Percentiles rank a stretch among this genome's conserved stretches.
These are phyloP conservation scores for Sarcocystis neurona DNA, from an alignment of 169 alveolate genomes.

Conservation along the genomic window DNA sequence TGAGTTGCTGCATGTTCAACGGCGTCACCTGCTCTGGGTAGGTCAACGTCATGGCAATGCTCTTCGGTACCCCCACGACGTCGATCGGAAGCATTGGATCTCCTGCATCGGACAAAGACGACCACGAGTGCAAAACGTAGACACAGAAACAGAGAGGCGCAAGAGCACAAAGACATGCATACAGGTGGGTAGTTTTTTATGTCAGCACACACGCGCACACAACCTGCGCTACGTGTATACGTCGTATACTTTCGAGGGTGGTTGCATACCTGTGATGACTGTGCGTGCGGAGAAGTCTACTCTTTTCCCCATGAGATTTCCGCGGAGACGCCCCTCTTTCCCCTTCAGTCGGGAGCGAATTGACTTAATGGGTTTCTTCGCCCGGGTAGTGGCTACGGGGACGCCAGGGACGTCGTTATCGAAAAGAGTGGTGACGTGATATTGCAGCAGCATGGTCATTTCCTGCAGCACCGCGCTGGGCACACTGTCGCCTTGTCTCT, in stretches of 20 bases:
- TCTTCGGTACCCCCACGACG: constrained; percentile 96
- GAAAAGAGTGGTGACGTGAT: constrained; percentile 95
- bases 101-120: constrained; percentile 19
- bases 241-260: background rate
- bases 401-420: constrained; percentile 97
- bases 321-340: constrained; percentile 99
- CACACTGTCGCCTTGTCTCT: constrained; percentile 87
- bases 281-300: constrained; percentile 99
- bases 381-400: constrained; percentile 94
- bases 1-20: constrained; percentile 90
- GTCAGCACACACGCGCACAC: too few species aligned
- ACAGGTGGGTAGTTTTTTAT: background rate
- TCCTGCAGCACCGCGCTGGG: constrained; percentile 91
- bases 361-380: constrained; percentile 97
- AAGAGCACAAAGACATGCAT: background rate
- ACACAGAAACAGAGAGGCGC: background rate
- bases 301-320: constrained; percentile 99
- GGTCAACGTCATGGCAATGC: constrained; percentile 98
- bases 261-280: constrained; percentile 93
- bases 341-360: constrained; percentile 98
- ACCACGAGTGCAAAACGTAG: background rate
- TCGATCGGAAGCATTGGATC: constrained; percentile 97
- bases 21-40: constrained; percentile 99
- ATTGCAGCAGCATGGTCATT: constrained; percentile 90
- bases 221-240: background rate